A percentile compares a stretch with the other conserved stretches of the same genome.
phyloP scores from a whole-genome alignment of 768 basidiomycete genomes.

The Tulasnella sp. region DNA sequence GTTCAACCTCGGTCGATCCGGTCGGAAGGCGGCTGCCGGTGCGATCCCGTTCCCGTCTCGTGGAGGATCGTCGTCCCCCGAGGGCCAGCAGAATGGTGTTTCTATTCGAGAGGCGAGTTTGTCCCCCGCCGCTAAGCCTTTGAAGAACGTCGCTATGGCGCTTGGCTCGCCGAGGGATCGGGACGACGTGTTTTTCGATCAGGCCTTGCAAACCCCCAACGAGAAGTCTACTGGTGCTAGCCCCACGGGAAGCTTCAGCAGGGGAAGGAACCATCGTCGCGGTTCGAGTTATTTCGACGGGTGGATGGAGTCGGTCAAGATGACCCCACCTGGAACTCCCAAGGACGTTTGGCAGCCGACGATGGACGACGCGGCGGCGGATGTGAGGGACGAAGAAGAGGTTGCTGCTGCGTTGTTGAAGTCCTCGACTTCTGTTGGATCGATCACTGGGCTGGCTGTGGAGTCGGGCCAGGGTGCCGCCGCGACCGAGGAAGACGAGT shows the following conservation, averaged over 20 bases:
- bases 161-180: constrained; percentile 19
- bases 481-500: not conserved
- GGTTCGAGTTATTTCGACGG: constrained; percentile 26
- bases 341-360: not conserved
- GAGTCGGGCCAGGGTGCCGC: not conserved
- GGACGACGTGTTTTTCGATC: not conserved
- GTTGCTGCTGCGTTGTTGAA: not conserved
- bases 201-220: too few relatives aligned
- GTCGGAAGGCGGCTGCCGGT: not conserved
- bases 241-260: not conserved
- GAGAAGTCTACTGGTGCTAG: too few relatives aligned
- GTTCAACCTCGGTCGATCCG: not conserved
- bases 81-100: not conserved
- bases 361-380: not conserved
- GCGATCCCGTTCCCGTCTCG: constrained; percentile 10
- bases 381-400: not conserved
- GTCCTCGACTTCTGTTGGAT: not conserved
- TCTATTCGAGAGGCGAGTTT: not conserved
- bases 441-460: not conserved
- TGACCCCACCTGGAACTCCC: constrained; percentile 8
- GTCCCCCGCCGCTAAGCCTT: not conserved
- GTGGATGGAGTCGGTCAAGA: constrained; percentile 24
- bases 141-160: not conserved
- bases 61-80: not conserved
- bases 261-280: constrained; percentile 23